A percentile compares a stretch with the other conserved stretches of the same genome.
phyloP scores from a whole-genome alignment of 495 filamentous ascomycete species.

The Tirmania nivea region DNA sequence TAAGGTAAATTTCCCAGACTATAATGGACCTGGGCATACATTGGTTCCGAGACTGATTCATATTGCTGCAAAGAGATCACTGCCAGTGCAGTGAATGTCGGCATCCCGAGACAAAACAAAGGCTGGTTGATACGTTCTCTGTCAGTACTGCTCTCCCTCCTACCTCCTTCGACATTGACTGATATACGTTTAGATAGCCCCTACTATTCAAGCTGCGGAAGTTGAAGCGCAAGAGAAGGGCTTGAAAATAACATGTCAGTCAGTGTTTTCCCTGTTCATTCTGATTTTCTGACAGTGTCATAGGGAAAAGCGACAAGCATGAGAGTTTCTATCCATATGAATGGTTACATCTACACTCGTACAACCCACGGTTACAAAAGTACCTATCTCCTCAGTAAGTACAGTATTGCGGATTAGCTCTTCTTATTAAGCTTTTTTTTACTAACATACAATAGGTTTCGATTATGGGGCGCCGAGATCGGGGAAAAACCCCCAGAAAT shows the following conservation, averaged over 20 bases:
- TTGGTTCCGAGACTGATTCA: no score
- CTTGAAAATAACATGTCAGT: conserved; percentile 26
- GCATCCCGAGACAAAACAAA: conserved; percentile 56
- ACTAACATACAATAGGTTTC: conserved; percentile 6
- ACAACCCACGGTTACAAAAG: conserved; percentile 14
- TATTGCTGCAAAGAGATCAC: conserved; percentile 40
- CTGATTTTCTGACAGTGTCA: neutral
- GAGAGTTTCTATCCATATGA: conserved; percentile 31
- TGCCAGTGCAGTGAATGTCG: conserved; percentile 56
- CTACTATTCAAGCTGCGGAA: conserved; percentile 26
- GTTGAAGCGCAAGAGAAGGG: conserved; percentile 18
- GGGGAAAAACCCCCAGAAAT: conserved; percentile 28
- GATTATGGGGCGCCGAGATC: conserved; percentile 24
- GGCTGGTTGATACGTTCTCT: conserved; percentile 46
- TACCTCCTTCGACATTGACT: conserved; percentile 3
- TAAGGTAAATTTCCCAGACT: conserved; percentile 1
- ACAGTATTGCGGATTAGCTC: neutral
- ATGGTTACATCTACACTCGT: conserved; percentile 30
- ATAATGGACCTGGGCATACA: no score
- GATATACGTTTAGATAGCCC: conserved; percentile 26
- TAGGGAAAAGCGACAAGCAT: conserved; percentile 37
- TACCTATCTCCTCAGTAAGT: conserved; percentile 18
- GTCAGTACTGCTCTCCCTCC: conserved; percentile 22
- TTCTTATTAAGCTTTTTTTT: no score
- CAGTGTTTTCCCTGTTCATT: neutral